Base-by-base conservation (phyloP, 169 alveolate species). In the Cryptosporidium muris region DNA sequence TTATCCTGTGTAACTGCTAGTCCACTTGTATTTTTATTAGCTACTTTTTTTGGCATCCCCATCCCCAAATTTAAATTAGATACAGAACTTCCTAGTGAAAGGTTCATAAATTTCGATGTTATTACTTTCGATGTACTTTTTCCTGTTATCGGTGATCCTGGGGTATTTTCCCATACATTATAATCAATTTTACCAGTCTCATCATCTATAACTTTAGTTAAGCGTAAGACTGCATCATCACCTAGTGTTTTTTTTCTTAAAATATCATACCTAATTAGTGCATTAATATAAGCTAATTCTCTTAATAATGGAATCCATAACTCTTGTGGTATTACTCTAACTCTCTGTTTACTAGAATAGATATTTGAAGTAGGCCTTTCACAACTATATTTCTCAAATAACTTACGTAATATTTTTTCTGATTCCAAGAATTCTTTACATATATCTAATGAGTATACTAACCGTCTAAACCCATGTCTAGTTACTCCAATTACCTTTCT, bases 271-370 rank as follows among this genome's bases (percentile, higher is more conserved):
- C 85, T 63, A 38, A 74, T 45, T 37, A 74, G 60, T 43, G 85
- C 85, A 74, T 74, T 74, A 36, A 74, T 74, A 74, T 74, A 74
- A 7, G 85, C 85, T 48, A 74, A 74, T 54, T 74, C 85, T 60
- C 85, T 74, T 54, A 74, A 62, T 25, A 74, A 60, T n/a, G 85
- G 85, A 58, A 74, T 58, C 85, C 85, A 74, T 45, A 74, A 47
- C 47, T 74, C 85, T 58, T 74, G 85, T 58, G 85, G 43, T 58
- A 74, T 74, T 43, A 74, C 68, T 58, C 85, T 74, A 16, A 74
- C 85, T 25, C 47, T 74, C 43, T 37, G 54, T 47, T 74, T 74
- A 56, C 74, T 63, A 74, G 34, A 47, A 47, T 58, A 43, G 5
- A 74, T 12, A 74, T 58, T 56, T 45, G 48, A 45, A 14, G 85